Base-by-base conservation (phyloP, 768 basidiomycete genomes). In the Pleurotus tuber-regium region DNA sequence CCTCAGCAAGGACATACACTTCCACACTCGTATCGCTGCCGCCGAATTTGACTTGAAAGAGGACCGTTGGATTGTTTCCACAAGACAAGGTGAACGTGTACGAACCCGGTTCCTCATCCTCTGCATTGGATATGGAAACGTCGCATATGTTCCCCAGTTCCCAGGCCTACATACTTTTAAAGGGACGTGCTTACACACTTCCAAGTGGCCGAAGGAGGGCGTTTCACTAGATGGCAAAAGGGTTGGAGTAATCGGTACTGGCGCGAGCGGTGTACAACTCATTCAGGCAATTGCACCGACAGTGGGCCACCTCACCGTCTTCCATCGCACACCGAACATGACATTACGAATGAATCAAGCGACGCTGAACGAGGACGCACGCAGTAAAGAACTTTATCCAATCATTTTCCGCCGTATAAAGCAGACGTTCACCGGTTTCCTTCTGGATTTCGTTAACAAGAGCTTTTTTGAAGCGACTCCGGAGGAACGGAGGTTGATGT, bases 161-260 rank as follows among this genome's bases (percentile, higher is more conserved):
- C 51, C 41, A 19, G 61, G 63, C 6, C 57, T 66, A 11, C 50
- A 51, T 21, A 59, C 54, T 11, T 66, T 66, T 52, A 50, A 59
- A 47, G 65, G 65, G 1, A 48, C 46, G 10, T 46, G 56, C 21
- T 51, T 62, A 33, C 65, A 66, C 54, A 65, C 58, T 10, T 53
- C 55, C 1, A 33, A 30, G 12, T 65, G 65, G 65, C 63, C 62
- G 2, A 52, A 61, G 39, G 54, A 42, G 1, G 58, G 56, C 24
- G 18, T 61, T 1, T 59, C 63, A 14, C 47, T 62, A 5, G 12
- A 49, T 4, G 59, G 58, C 5, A 64, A 64, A 41, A 59, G 61
- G 3, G 43, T 66, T 10, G 63, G 56, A 2, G 59, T 64, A 10
- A 61, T 64, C 25, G 63, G 63, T n/a, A 60, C 57, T 24, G 59